phyloP scores from a whole-genome alignment of 2,329 filamentous ascomycete species.

The Fusarium caatingaense region DNA sequence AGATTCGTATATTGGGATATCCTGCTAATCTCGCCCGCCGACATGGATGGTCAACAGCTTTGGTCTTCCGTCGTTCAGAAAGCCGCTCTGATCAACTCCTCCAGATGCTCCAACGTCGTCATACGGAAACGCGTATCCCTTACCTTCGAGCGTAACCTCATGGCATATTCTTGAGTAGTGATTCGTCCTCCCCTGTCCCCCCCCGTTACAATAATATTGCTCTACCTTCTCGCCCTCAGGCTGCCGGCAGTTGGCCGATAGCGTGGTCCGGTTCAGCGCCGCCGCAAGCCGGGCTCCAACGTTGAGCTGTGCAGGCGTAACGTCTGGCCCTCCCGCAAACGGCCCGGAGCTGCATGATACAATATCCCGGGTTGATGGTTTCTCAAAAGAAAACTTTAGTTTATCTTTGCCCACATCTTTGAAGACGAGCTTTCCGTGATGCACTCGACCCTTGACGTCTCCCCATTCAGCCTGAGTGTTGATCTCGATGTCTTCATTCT shows the following conservation, averaged over 20 bases:
- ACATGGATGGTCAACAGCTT: constrained; percentile 66
- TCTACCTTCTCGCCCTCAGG: constrained; percentile 62
- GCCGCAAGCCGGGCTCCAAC: constrained; percentile 80
- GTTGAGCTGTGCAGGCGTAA: constrained; percentile 63
- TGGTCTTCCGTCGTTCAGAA: constrained; percentile 68
- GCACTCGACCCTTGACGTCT: constrained; percentile 57
- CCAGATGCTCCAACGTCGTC: constrained; percentile 72
- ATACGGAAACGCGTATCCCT: constrained; percentile 78
- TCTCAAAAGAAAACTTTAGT: constrained; percentile 51
- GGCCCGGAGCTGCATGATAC: constrained; percentile 67
- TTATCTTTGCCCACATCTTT: constrained; percentile 52
- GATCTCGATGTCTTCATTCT: constrained; percentile 57
- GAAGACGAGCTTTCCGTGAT: constrained; percentile 55
- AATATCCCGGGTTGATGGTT: constrained; percentile 62
- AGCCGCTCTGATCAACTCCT: constrained; percentile 70
- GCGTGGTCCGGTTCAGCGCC: constrained; percentile 78
- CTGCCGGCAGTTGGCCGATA: constrained; percentile 65
- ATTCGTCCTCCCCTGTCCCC: constrained; percentile 63
- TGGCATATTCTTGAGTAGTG: constrained; percentile 76
- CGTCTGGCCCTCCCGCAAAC: constrained; percentile 56
- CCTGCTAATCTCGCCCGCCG: constrained; percentile 52
- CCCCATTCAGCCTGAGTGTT: constrained; percentile 68
- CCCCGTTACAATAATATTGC: constrained; percentile 61
- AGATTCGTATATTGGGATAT: not conserved
- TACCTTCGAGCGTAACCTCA: constrained; percentile 66